Evolutionary conservation across 176 grass and related monocot species (phyloP), one percentile per base, ranked within the genome.

Genomic region (Oryza glumipatula): DNA sequence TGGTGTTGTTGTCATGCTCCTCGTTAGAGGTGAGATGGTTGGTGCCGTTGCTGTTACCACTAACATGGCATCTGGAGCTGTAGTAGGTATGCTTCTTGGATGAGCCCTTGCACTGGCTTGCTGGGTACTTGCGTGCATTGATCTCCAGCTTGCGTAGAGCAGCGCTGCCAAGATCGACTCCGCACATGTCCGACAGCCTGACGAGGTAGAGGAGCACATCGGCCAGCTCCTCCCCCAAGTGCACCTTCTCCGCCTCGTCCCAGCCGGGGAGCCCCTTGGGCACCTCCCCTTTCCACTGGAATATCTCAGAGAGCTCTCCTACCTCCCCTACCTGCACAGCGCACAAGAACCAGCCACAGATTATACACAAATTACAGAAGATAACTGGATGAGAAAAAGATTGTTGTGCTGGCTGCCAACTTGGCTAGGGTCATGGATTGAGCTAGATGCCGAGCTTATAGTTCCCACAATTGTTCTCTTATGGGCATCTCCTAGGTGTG

Each of bases 241-340:
- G 95, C 73, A 86, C 90, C 88, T 93, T 94, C 82, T 94, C 95
- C 3, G 30, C 82, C 51, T 91, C 81, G 2, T 83, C 92, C 95
- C 95, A 97, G 17, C 74, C 95, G 9, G 92, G 92, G 5, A 97
- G 82, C 51, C 92, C 92, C 71, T 94, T 97, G 45, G 95, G 90
- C n/a, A 97, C 95, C 90, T 97, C 95, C 9, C 92, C 95, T 83
- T 91, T 97, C 95, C 95, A 97, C 78, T 97, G 95, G 74, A 97
- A 97, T 68, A 97, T 91, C 88, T 97, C 95, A 56, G 95, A 97
- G 7, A 97, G 88, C 75, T 97, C 95, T 49, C 95, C 95, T 7
- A 97, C 84, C 90, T 97, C 95, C 48, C 95, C 95, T 39, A 97
- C 95, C 95, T 97, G 81, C 64, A 74, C 22, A 84, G 16, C 60